These are phyloP conservation scores for Pseudozyma hubeiensis DNA, from an alignment of 1,284 basidiomycete species.

Conservation along the genomic window DNA sequence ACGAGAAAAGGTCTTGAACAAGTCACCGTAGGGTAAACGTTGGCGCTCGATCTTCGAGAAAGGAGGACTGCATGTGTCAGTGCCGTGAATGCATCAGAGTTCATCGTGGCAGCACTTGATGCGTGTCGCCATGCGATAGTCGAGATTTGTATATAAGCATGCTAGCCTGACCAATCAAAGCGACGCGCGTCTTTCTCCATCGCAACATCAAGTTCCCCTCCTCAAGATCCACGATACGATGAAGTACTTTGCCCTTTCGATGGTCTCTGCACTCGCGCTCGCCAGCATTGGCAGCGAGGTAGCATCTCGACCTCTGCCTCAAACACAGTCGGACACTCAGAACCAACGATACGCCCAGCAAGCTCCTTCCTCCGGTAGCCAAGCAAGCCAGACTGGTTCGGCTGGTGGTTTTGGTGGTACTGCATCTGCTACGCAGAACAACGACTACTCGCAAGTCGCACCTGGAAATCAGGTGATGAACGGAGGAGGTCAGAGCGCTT, in stretches of 20 bases:
- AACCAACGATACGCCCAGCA: constrained; percentile 7
- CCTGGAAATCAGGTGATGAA: constrained; percentile 31
- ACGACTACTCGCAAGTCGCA: constrained; percentile 34
- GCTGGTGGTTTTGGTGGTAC: constrained; percentile 25
- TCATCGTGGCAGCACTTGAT: too few species aligned
- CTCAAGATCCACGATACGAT: constrained; percentile 2
- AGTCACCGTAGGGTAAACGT: too few species aligned
- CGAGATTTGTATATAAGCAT: too few species aligned
- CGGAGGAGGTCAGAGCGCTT: constrained; percentile 23
- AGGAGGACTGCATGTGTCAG: too few species aligned
- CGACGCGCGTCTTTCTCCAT: background rate
- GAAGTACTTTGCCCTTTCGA: constrained; percentile 21
- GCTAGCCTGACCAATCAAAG: too few species aligned
- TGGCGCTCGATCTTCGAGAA: too few species aligned
- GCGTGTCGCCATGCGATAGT: too few species aligned
- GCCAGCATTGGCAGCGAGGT: constrained; percentile 17
- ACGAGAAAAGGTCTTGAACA: too few species aligned
- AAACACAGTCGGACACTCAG: constrained; percentile 10
- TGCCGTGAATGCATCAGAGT: too few species aligned
- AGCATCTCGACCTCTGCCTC: constrained; percentile 11
- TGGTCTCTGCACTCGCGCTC: constrained; percentile 19
- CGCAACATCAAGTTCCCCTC: background rate
- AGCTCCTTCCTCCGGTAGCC: constrained; percentile 2
- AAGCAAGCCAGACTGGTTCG: constrained; percentile 10
- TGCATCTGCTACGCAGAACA: constrained; percentile 20